These are phyloP conservation scores for Solanum hybrid DNA, from an alignment of 305 asterid species.

Conservation along the genomic window DNA sequence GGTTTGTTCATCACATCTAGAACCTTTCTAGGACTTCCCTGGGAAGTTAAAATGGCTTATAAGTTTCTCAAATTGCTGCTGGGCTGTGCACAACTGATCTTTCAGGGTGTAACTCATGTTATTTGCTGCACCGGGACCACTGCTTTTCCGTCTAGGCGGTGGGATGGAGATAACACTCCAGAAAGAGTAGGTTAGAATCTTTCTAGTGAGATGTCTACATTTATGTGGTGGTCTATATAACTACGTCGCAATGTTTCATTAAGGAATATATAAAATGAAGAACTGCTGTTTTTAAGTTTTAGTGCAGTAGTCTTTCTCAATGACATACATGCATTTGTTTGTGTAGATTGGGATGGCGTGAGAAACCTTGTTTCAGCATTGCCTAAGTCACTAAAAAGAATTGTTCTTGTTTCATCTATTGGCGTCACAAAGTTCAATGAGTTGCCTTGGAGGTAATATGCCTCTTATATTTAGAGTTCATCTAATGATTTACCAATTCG, in stretches of 20 bases:
- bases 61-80: conserved; percentile 1
- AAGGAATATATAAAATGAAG: not conserved
- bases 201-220: not conserved
- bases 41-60: conserved; percentile 2
- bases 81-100: conserved; percentile 8
- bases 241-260: not conserved
- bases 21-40: conserved; percentile 1
- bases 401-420: conserved; percentile 82
- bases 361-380: conserved; percentile 70
- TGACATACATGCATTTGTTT: conserved; percentile 7
- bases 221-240: not conserved
- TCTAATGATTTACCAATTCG: not conserved
- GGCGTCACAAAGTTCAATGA: conserved; percentile 88
- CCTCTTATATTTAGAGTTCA: not conserved
- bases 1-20: conserved; percentile 36
- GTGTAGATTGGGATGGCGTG: conserved; percentile 93
- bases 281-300: not conserved
- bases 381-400: conserved; percentile 65
- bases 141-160: conserved; percentile 90
- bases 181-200: conserved; percentile 80
- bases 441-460: conserved; percentile 86
- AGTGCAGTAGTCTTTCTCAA: not conserved
- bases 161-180: conserved; percentile 98
- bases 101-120: conserved; percentile 82
- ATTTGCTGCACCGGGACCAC: conserved; percentile 97